Percentiles rank a stretch among this genome's conserved stretches.
phyloP scores from a whole-genome alignment of 306 rosid species.

The Echinosophora koreensis region DNA sequence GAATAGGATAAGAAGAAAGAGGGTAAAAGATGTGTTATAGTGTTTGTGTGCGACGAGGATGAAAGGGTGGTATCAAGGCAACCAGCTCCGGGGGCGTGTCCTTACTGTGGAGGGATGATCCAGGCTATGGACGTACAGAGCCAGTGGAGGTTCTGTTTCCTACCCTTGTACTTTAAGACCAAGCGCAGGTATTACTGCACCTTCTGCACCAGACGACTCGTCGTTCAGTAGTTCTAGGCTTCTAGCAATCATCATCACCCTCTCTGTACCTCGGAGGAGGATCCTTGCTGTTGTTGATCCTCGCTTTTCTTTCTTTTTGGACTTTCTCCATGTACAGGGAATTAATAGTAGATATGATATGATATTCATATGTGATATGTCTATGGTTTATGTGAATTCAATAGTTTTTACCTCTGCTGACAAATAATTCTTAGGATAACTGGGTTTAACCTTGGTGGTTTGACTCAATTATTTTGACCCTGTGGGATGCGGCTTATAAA shows the following conservation, averaged over 20 bases:
- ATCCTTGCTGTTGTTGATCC: not conserved
- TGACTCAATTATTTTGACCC: not conserved
- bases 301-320: not conserved
- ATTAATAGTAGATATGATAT: not conserved
- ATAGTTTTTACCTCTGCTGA: not conserved
- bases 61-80: conserved; percentile 77
- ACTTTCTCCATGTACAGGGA: conserved; percentile 19
- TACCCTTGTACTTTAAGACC: conserved; percentile 67
- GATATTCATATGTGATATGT: not conserved
- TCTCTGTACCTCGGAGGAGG: not conserved
- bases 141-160: conserved; percentile 77
- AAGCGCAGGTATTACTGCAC: conserved; percentile 75
- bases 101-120: conserved; percentile 80
- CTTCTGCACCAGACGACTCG: conserved; percentile 58
- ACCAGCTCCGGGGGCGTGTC: conserved; percentile 77
- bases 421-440: no score
- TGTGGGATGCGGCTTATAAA: no score
- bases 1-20: not conserved
- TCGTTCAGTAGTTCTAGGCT: conserved; percentile 48
- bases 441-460: not conserved
- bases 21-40: conserved; percentile 75
- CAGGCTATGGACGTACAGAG: conserved; percentile 75
- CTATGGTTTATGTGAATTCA: not conserved
- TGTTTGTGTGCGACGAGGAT: conserved; percentile 81
- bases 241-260: not conserved